Evolutionary conservation across 2,329 filamentous ascomycete species (phyloP).

Genomic region (Aspergillus phoenicis): DNA sequence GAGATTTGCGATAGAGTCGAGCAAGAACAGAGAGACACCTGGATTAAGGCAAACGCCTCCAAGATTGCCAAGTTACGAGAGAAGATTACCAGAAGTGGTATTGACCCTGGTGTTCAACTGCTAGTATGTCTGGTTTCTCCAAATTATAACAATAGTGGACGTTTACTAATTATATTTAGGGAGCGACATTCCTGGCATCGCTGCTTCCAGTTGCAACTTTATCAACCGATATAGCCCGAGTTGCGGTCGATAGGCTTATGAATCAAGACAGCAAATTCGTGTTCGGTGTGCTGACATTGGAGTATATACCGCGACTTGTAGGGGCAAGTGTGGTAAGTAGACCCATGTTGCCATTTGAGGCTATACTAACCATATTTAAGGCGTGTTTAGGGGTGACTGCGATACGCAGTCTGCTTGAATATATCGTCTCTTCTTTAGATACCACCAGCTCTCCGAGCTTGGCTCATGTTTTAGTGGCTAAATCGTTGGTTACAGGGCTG

Average conservation of each 20-base stretch:
- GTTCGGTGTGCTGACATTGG: slow-evolving; percentile 26
- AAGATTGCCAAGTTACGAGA: slow-evolving; percentile 44
- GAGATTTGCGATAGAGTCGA: slow-evolving; percentile 40
- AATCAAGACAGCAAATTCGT: slow-evolving; percentile 26
- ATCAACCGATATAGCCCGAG: slow-evolving; percentile 29
- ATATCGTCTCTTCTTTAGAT: slow-evolving; percentile 26
- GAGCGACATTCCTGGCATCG: slow-evolving; percentile 33
- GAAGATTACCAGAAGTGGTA: slow-evolving; percentile 36
- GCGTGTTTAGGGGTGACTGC: slow-evolving; percentile 25
- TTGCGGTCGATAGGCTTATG: slow-evolving; percentile 30
- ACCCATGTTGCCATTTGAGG: neutral
- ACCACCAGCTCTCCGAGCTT: slow-evolving; percentile 11
- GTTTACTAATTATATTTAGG: slow-evolving; percentile 26
- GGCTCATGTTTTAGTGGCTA: slow-evolving; percentile 25
- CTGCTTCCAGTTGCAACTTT: slow-evolving; percentile 29
- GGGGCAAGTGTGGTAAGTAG: slow-evolving; percentile 43
- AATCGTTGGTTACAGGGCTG: slow-evolving; percentile 29
- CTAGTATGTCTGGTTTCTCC: slow-evolving; percentile 31
- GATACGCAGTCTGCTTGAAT: slow-evolving; percentile 26
- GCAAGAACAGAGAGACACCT: slow-evolving; percentile 33
- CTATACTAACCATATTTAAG: slow-evolving; percentile 20
- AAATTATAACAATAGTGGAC: neutral
- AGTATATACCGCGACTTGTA: slow-evolving; percentile 33
- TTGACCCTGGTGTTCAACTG: slow-evolving; percentile 34
- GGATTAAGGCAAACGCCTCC: slow-evolving; percentile 36